A percentile compares a stretch with the other conserved stretches of the same genome.
Conservation (phyloP, 1,139 yeast species). For the Arxiozyma heterogenica region DNA sequence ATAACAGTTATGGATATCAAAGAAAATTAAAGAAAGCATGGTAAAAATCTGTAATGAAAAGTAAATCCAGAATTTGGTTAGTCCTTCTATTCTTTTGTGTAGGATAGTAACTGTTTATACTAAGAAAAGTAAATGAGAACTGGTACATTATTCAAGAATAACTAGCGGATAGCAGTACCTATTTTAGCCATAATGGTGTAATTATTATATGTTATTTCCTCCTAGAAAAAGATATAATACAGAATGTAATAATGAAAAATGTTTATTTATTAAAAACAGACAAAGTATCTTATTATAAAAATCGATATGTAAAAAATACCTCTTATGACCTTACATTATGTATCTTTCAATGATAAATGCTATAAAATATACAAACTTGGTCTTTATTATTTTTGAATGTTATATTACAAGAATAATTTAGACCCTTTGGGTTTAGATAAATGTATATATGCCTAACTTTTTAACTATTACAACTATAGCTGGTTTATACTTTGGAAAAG, state of each 20-base stretch:
- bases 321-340: background rate
- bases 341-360: too few relatives aligned
- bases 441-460: background rate
- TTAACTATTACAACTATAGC: background rate
- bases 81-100: background rate
- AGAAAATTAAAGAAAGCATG: too few relatives aligned
- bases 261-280: too few relatives aligned
- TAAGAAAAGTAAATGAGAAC: background rate
- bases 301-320: too few relatives aligned
- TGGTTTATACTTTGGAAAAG: background rate
- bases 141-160: background rate
- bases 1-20: too few relatives aligned
- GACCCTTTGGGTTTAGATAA: background rate
- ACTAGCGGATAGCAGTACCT: too few relatives aligned
- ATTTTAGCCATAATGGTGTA: too few relatives aligned
- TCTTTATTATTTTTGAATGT: background rate
- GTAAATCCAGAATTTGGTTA: too few relatives aligned
- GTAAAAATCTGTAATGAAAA: background rate
- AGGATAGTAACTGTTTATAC: background rate
- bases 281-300: background rate
- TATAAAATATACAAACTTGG: background rate
- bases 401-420: too few relatives aligned
- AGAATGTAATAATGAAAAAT: background rate
- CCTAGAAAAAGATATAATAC: background rate
- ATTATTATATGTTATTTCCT: background rate